These are phyloP conservation scores for Clavaria fumosa DNA, from an alignment of 768 basidiomycete genomes.

Conservation along the genomic window DNA sequence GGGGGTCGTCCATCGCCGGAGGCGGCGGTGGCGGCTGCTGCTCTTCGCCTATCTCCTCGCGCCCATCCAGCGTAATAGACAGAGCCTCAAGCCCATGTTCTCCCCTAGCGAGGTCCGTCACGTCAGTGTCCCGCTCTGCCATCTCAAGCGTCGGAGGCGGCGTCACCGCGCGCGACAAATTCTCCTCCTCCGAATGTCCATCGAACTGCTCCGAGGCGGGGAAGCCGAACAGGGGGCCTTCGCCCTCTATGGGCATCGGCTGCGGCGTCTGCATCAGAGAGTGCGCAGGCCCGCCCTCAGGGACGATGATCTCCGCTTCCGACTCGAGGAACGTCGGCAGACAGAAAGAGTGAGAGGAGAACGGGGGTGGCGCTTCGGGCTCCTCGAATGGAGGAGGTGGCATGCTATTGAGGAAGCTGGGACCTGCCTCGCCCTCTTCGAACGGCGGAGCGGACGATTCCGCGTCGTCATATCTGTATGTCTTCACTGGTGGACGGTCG, in stretches of 20 bases:
- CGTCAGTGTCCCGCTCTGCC: slow-evolving; percentile 53
- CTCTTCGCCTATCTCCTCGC: slow-evolving; percentile 25
- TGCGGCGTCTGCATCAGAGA: slow-evolving; percentile 23
- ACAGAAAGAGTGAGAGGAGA: slow-evolving; percentile 37
- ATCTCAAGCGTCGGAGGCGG: slow-evolving; percentile 70
- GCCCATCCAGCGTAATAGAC: slow-evolving; percentile 40
- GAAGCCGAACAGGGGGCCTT: slow-evolving; percentile 72
- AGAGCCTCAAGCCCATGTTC: slow-evolving; percentile 44
- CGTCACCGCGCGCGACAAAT: slow-evolving; percentile 43
- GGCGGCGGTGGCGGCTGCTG: slow-evolving; percentile 68
- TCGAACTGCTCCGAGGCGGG: slow-evolving; percentile 59
- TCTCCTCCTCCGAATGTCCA: slow-evolving; percentile 60
- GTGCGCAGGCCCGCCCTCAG: too few relatives aligned
- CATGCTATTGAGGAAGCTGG: slow-evolving; percentile 45
- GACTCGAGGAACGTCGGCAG: slow-evolving; percentile 71
- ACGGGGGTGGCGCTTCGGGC: slow-evolving; percentile 65
- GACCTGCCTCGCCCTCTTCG: slow-evolving; percentile 59
- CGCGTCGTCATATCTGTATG: slow-evolving; percentile 50
- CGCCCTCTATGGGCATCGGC: slow-evolving; percentile 38
- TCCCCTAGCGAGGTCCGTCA: slow-evolving; percentile 48
- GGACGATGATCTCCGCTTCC: slow-evolving; percentile 59
- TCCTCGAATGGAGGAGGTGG: slow-evolving; percentile 82
- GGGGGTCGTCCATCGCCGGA: slow-evolving; percentile 73
- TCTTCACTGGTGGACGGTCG: slow-evolving; percentile 61
- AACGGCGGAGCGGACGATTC: slow-evolving; percentile 50